Conservation (phyloP, 495 filamentous ascomycete genomes). For the Thozetella sp. region DNA sequence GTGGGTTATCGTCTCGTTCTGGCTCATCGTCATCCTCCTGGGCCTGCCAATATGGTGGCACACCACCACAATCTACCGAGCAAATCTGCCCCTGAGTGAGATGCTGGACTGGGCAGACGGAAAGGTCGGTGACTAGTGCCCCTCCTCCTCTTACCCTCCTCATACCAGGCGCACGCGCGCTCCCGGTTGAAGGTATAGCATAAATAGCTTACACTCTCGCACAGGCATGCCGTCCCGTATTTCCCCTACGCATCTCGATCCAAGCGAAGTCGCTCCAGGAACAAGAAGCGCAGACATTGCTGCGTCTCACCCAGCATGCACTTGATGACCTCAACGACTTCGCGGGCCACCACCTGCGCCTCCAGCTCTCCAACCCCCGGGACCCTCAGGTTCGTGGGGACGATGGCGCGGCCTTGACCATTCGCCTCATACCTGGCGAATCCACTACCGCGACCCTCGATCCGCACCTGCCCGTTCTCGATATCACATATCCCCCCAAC, state of each 20-base stretch:
- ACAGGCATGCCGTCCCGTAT: constrained; percentile 84
- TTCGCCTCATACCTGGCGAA: constrained; percentile 70
- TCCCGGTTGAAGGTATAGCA: too few relatives aligned
- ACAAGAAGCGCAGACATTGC: constrained; percentile 72
- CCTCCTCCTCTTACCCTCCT: constrained; percentile 4
- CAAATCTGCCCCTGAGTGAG: constrained; percentile 76
- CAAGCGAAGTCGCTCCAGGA: constrained; percentile 68
- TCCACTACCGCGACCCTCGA: constrained; percentile 63
- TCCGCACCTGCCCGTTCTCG: constrained; percentile 69
- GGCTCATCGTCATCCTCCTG: constrained; percentile 80
- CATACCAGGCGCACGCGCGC: too few relatives aligned
- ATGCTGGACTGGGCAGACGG: constrained; percentile 96
- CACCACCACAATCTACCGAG: constrained; percentile 94
- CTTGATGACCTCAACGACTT: constrained; percentile 92
- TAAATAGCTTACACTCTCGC: background rate
- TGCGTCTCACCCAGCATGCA: constrained; percentile 85
- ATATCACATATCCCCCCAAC: constrained; percentile 78
- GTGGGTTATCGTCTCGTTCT: constrained; percentile 84
- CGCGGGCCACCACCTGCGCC: constrained; percentile 82
- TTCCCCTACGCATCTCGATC: constrained; percentile 81
- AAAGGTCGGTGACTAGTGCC: constrained; percentile 57
- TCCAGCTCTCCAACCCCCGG: constrained; percentile 58
- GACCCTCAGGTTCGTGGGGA: constrained; percentile 23
- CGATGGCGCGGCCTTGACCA: constrained; percentile 61
- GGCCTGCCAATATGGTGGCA: constrained; percentile 96